Base-by-base conservation (phyloP, 306 rosid species). In the Abrus precatorius region DNA sequence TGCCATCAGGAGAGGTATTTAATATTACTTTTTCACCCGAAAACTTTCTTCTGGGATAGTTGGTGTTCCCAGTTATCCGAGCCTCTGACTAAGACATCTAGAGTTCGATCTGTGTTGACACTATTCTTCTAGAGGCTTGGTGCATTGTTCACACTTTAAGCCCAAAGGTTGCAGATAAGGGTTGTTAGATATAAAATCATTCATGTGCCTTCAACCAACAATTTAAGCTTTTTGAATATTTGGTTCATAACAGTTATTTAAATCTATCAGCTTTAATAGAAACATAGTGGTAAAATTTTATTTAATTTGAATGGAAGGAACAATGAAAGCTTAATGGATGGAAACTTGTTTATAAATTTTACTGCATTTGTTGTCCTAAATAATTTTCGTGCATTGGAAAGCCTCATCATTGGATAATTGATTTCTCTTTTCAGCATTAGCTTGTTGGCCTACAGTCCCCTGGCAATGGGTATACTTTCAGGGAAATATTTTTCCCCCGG, bases 401-500 rank as follows among this genome's bases (percentile, higher is more conserved):
- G 49, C 81, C 66, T 52, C 34, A 56, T 47, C 69, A 33, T 75
- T 75, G 29, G 53, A 64, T 73, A 14, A 33, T 76, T 78, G 73
- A 48, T 72, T 55, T 67, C 29, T 75, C 56, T 83, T 85, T 86
- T 80, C 88, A 95, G 99, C 72, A 82, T 95, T 78, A 73, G 88
- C 87, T 84, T 95, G 83, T 82, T 95, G 87, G 97, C 99, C 44
- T 95, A 95, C 85, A 94, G 95, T 73, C 99, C 99, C 75, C 86
- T 93, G 65, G 97, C 99, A 80, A 95, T 93, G 99, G 99, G 99
- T 45, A 87, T 95, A 75, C 99, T 95, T 77, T 89, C 97, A 64
- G 97, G 99, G 84, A 95, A 95, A 86, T 95, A 95, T 75, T 86
- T 87, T 82, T 81, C 78, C 40, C 83, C 83, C 0, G 86, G 80